Evolutionary conservation across 306 rosid species (phyloP).

Genomic region (Vigna unguiculata): DNA sequence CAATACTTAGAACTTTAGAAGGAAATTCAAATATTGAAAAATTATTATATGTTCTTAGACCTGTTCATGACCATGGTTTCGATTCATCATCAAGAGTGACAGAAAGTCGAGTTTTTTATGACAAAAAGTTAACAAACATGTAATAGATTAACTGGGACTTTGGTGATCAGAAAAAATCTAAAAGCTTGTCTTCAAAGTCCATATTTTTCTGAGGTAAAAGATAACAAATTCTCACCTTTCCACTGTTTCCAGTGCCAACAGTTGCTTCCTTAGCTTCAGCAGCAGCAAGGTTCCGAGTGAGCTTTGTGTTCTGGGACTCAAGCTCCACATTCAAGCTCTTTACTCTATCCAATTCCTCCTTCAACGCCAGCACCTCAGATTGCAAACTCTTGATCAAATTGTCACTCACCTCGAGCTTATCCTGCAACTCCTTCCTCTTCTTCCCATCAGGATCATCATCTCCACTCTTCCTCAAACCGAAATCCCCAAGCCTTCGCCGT

Average conservation of each 20-base stretch:
- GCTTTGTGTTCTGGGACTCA: constrained; percentile 66
- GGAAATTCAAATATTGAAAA: background rate
- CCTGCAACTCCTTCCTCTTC: constrained; percentile 52
- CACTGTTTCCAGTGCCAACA: constrained; percentile 35
- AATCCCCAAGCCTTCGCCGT: constrained; percentile 50
- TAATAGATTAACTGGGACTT: too few relatives aligned
- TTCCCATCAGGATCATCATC: constrained; percentile 52
- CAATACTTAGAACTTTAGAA: background rate
- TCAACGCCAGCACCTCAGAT: constrained; percentile 65
- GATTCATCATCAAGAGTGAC: too few relatives aligned
- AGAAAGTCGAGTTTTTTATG: too few relatives aligned
- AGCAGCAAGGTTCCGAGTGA: constrained; percentile 66
- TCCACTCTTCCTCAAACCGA: constrained; percentile 47
- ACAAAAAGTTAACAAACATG: too few relatives aligned
- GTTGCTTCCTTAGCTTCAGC: constrained; percentile 67
- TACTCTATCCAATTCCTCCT: constrained; percentile 71
- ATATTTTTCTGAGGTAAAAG: constrained; percentile 25
- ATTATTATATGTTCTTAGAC: too few relatives aligned
- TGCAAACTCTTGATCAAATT: constrained; percentile 65
- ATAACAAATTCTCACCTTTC: constrained; percentile 57
- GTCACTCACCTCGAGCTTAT: constrained; percentile 61
- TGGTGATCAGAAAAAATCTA: too few relatives aligned
- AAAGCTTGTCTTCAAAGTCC: background rate
- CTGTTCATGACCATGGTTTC: too few relatives aligned
- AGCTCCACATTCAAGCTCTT: constrained; percentile 65